Evolutionary conservation across 257 asterid genomes (phyloP), one percentile per base, ranked within the genome.

Genomic region (Haberlea rhodopensis): DNA sequence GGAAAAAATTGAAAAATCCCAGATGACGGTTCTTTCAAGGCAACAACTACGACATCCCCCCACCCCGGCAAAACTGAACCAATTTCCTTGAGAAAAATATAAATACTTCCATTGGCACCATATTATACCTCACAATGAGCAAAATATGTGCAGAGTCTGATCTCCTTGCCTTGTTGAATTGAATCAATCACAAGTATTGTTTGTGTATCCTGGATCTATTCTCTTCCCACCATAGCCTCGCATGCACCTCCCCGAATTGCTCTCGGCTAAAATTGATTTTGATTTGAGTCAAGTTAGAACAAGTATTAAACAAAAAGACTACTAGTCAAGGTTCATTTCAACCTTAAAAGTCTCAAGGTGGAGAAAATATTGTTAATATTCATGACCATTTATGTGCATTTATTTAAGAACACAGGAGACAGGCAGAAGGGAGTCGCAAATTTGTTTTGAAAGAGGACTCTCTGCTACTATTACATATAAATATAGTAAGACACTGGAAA

Each of bases 171-270:
- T 5, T 64, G 58, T 27, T 48, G 31, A 20, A 28, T 63, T 15
- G 19, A 43, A 43, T 19, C 55, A n/a, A 63, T 76, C 76, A 80
- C 60, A 82, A 67, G 61, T 79, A 79, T 53, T 74, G 83, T 23
- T 79, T 82, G 57, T 79, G 87, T 71, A 82, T 69, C 67, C 87
- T 76, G 55, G 87, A 79, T 52, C 87, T 72, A 70, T 82, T 82
- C 76, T 82, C 85, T 57, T 79, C 87, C 87, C 87, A 82, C 87
- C 87, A 82, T 43, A 82, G 68, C 77, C 79, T 76, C 6, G 87
- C 87, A 61, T 82, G 87, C 79, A 82, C 63, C 71, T 82, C 85
- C 55, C 87, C 85, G 25, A 79, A 82, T 52, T 79, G 79, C 59
- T 82, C 87, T 15, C 87, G 85, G 79, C 87, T 82, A 82, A 13